These are phyloP conservation scores for Chaetothyriales sp. DNA, from an alignment of 2,329 filamentous ascomycete genomes.

Conservation along the genomic window DNA sequence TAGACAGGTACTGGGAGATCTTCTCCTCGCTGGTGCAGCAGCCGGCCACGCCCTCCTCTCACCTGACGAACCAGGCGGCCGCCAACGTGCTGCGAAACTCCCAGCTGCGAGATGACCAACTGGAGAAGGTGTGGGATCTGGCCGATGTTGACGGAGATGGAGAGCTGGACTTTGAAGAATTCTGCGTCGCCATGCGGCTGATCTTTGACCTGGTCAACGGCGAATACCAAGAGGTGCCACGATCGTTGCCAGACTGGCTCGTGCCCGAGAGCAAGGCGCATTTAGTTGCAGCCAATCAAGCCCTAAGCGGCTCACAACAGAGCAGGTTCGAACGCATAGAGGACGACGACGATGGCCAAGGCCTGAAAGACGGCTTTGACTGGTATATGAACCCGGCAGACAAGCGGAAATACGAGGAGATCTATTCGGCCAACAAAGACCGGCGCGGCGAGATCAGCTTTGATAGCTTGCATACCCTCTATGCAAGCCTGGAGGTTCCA, in stretches of 20 bases:
- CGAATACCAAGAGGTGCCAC: conserved; percentile 80
- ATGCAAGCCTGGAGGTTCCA: conserved; percentile 52
- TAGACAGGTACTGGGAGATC: conserved; percentile 68
- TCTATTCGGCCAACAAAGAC: conserved; percentile 85
- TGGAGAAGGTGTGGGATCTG: conserved; percentile 95
- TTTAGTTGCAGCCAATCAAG: conserved; percentile 67
- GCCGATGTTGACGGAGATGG: conserved; percentile 96
- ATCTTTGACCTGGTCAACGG: conserved; percentile 97
- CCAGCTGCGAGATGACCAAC: conserved; percentile 59
- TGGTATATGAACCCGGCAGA: conserved; percentile 97
- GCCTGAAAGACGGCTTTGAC: conserved; percentile 90
- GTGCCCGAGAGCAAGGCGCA: conserved; percentile 90
- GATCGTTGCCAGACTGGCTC: conserved; percentile 80
- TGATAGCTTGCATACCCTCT: conserved; percentile 27
- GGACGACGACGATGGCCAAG: conserved; percentile 58
- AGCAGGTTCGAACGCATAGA: conserved; percentile 61
- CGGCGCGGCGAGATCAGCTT: conserved; percentile 58
- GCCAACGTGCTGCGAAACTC: conserved; percentile 60
- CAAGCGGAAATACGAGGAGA: conserved; percentile 89
- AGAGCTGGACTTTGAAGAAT: conserved; percentile 97
- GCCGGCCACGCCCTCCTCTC: conserved; percentile 29
- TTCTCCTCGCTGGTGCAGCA: conserved; percentile 44
- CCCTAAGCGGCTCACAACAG: conserved; percentile 58
- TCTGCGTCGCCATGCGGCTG: conserved; percentile 95
- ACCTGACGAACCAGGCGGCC: conserved; percentile 54